Evolutionary conservation across 1,284 basidiomycete genomes (phyloP).

Genomic region (Pyrrhoderma noxium): DNA sequence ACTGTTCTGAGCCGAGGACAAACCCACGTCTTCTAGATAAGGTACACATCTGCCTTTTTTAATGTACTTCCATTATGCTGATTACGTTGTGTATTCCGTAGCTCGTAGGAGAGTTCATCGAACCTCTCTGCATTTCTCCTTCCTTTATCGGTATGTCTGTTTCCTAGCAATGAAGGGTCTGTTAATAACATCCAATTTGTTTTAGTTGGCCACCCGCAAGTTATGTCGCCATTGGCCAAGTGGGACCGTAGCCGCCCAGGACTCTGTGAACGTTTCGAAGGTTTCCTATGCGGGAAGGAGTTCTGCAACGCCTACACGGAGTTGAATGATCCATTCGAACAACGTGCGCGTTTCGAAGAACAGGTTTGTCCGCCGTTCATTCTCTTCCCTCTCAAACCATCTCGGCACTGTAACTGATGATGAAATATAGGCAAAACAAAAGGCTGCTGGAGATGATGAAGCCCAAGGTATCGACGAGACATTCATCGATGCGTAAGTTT

Average conservation of each 20-base stretch:
- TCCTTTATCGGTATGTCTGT: slow-evolving; percentile 75
- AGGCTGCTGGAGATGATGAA: slow-evolving; percentile 96
- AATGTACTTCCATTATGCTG: slow-evolving; percentile 19
- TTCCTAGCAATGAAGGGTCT: not conserved
- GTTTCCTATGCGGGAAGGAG: slow-evolving; percentile 97
- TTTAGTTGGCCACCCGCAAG: slow-evolving; percentile 92
- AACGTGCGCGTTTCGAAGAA: slow-evolving; percentile 94
- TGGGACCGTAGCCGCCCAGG: slow-evolving; percentile 91
- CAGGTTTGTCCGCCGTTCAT: slow-evolving; percentile 52
- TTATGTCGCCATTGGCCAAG: slow-evolving; percentile 99
- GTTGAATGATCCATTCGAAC: slow-evolving; percentile 97
- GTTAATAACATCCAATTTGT: not conserved
- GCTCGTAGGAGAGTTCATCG: slow-evolving; percentile 97
- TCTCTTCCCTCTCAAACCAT: not conserved
- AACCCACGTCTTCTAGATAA: slow-evolving; percentile 96
- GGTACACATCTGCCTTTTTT: slow-evolving; percentile 31
- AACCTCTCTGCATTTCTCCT: slow-evolving; percentile 93
- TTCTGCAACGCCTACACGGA: slow-evolving; percentile 98
- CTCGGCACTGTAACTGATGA: not conserved
- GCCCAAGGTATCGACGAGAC: slow-evolving; percentile 96
- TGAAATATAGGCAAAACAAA: slow-evolving; percentile 63
- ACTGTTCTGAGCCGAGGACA: slow-evolving; percentile 93
- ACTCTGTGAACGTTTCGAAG: slow-evolving; percentile 97
- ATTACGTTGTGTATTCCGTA: slow-evolving; percentile 24
- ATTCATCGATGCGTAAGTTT: slow-evolving; percentile 80